A percentile compares a stretch with the other conserved stretches of the same genome.
Evolutionary conservation across 306 rosid species (phyloP).

Genomic region (Inga leiocalycina): DNA sequence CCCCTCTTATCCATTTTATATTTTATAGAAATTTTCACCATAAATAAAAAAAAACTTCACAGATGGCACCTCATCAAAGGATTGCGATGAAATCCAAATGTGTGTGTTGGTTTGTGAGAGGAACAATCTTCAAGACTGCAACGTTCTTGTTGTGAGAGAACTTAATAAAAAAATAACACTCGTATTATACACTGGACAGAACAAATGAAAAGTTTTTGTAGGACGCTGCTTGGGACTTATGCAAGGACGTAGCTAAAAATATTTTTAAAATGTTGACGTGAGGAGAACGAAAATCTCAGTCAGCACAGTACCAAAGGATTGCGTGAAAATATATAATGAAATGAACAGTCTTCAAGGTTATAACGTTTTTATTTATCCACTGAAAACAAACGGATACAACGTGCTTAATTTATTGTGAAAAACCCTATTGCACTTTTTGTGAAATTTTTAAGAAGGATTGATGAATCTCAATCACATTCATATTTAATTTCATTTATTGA

Average conservation of each 20-base stretch:
- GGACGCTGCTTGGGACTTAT: neutral
- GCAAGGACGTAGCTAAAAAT: neutral
- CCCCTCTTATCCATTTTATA: neutral
- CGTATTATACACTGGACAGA: neutral
- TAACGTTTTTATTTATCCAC: no score
- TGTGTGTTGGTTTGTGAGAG: neutral
- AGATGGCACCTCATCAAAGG: neutral
- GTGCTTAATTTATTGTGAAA: neutral
- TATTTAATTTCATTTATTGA: neutral
- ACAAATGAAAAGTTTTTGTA: neutral
- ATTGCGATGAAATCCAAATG: neutral
- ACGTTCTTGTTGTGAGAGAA: neutral
- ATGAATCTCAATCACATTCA: neutral
- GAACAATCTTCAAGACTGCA: neutral
- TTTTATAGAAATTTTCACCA: neutral
- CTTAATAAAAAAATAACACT: neutral
- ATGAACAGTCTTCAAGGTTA: neutral
- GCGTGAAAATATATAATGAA: neutral
- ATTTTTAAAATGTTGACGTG: neutral
- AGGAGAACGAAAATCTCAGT: neutral
- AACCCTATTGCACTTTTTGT: neutral
- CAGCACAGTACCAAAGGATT: neutral
- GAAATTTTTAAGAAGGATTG: neutral
- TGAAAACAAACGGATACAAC: neutral
- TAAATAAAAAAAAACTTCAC: neutral